phyloP scores from a whole-genome alignment of 768 basidiomycete species.

The Boletus sp. region DNA sequence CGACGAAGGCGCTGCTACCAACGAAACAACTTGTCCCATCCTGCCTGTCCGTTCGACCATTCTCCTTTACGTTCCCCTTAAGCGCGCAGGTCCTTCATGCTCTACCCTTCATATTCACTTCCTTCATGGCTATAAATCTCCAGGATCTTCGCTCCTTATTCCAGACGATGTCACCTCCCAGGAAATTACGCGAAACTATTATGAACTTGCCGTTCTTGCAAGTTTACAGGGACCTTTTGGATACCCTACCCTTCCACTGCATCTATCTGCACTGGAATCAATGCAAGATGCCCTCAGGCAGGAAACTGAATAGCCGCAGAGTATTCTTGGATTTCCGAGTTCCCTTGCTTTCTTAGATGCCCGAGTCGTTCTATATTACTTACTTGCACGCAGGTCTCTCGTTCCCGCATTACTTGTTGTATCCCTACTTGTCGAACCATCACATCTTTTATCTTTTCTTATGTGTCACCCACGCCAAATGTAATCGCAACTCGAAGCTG shows the following conservation, averaged over 20 bases:
- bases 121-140: constrained; percentile 48
- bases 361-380: constrained; percentile 7
- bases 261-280: constrained; percentile 68
- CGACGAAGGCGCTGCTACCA: constrained; percentile 18
- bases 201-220: constrained; percentile 67
- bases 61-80: constrained; percentile 54
- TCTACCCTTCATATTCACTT: constrained; percentile 61
- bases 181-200: constrained; percentile 67
- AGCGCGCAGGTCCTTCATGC: constrained; percentile 37
- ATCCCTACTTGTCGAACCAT: constrained; percentile 28
- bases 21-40: constrained; percentile 38
- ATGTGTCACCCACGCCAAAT: constrained; percentile 12
- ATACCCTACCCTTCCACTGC: constrained; percentile 63
- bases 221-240: constrained; percentile 40
- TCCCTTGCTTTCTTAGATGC: constrained; percentile 13
- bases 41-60: constrained; percentile 58
- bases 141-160: constrained; percentile 36
- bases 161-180: constrained; percentile 35
- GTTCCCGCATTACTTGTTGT: constrained; percentile 26
- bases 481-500: constrained; percentile 18
- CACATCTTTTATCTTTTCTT: constrained; percentile 26
- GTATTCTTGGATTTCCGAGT: neutral
- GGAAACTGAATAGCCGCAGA: constrained; percentile 19
- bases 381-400: constrained; percentile 10
- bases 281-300: constrained; percentile 47